A percentile compares a stretch with the other conserved stretches of the same genome.
Evolutionary conservation across 2,329 filamentous ascomycete species (phyloP).

Genomic region (Hypoxylon sp.): DNA sequence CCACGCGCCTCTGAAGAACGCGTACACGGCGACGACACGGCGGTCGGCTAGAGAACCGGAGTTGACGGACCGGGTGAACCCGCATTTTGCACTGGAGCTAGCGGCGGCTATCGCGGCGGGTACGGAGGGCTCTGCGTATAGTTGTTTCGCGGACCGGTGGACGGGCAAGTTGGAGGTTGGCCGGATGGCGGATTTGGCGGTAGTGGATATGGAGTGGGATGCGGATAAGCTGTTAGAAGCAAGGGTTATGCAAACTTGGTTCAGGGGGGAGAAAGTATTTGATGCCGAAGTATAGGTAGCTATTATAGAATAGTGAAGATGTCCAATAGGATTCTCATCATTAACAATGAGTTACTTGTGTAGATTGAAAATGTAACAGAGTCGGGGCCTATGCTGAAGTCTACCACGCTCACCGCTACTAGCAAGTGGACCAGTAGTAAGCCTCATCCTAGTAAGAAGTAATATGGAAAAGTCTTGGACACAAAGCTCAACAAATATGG

Average conservation of each 20-base stretch:
- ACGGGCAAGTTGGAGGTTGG: slow-evolving; percentile 62
- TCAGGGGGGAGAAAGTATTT: slow-evolving; percentile 57
- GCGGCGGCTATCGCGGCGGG: slow-evolving; percentile 60
- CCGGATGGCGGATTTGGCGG: slow-evolving; percentile 64
- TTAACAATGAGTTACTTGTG: background rate
- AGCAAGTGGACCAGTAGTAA: slow-evolving; percentile 19
- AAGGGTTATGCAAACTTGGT: slow-evolving; percentile 61
- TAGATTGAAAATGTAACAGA: background rate
- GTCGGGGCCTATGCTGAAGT: background rate
- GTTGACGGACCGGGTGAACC: slow-evolving; percentile 57
- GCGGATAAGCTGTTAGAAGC: slow-evolving; percentile 58
- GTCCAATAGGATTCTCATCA: slow-evolving; percentile 5
- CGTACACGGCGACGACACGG: slow-evolving; percentile 64
- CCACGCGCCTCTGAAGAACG: slow-evolving; percentile 59
- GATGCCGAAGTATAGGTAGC: slow-evolving; percentile 42
- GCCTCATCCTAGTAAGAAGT: background rate
- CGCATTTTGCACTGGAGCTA: slow-evolving; percentile 59
- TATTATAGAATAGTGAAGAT: background rate
- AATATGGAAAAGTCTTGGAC: background rate
- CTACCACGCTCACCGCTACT: slow-evolving; percentile 24
- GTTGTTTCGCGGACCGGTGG: slow-evolving; percentile 61
- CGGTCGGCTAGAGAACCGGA: slow-evolving; percentile 60
- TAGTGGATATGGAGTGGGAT: slow-evolving; percentile 61
- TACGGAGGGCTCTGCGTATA: slow-evolving; percentile 61
- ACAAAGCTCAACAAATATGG: background rate